These are phyloP conservation scores for Cladobotryum protrusum DNA, from an alignment of 2,329 filamentous ascomycete genomes.

Conservation along the genomic window DNA sequence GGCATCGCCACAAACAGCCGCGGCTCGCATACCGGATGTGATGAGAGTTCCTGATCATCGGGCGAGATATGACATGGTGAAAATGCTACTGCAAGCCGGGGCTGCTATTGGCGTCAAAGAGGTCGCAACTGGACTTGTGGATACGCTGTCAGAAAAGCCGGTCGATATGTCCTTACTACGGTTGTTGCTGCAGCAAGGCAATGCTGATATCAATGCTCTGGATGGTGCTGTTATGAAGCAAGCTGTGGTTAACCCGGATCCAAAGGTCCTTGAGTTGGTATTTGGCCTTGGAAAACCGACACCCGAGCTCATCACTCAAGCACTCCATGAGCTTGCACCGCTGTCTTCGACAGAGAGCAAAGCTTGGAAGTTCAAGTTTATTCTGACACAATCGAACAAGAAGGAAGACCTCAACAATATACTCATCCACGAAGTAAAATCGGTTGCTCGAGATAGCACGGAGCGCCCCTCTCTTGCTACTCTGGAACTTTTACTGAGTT, in stretches of 20 bases:
- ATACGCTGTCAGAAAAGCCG: constrained; percentile 37
- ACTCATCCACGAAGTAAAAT: constrained; percentile 46
- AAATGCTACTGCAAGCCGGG: constrained; percentile 40
- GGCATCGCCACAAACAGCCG: constrained; percentile 41
- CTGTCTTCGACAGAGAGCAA: constrained; percentile 41
- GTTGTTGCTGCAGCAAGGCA: constrained; percentile 44
- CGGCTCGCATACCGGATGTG: constrained; percentile 41
- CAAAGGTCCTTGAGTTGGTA: constrained; percentile 42
- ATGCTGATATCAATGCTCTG: constrained; percentile 47
- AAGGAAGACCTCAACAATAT: constrained; percentile 39
- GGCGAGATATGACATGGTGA: constrained; percentile 41
- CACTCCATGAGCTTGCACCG: constrained; percentile 37
- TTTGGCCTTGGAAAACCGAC: constrained; percentile 41
- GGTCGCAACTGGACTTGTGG: constrained; percentile 37
- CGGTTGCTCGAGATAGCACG: constrained; percentile 32
- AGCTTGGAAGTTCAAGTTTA: constrained; percentile 41
- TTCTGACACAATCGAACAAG: constrained; percentile 38
- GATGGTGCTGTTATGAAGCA: constrained; percentile 37
- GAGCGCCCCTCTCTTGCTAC: constrained; percentile 36
- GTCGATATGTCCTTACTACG: constrained; percentile 45
- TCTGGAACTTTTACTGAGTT: constrained; percentile 40
- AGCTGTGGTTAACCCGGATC: constrained; percentile 39
- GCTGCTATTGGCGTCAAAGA: constrained; percentile 37
- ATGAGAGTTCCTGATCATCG: constrained; percentile 39
- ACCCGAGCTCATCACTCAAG: constrained; percentile 36